A percentile compares a stretch with the other conserved stretches of the same genome.
phyloP scores from a whole-genome alignment of 2,329 filamentous ascomycete genomes.

The Aspergillus sclerotialis region DNA sequence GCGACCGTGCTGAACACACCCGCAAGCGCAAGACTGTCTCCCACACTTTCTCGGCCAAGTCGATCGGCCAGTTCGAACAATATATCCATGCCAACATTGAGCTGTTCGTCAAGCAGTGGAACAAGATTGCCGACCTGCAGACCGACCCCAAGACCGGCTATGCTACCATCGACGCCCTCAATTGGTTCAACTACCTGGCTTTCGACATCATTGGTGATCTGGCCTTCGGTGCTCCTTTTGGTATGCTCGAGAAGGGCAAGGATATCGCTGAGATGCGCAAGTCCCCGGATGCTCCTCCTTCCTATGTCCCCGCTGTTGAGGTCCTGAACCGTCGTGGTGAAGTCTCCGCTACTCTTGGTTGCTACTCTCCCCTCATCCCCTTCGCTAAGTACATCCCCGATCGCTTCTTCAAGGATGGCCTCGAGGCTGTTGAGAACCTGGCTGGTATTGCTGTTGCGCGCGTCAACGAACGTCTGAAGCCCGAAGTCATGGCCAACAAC shows the following conservation, averaged over 20 bases:
- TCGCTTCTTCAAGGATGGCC: conserved; percentile 69
- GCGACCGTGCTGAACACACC: conserved; percentile 72
- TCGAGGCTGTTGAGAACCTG: conserved; percentile 69
- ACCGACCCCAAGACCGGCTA: conserved; percentile 45
- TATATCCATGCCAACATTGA: conserved; percentile 78
- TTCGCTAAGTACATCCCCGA: conserved; percentile 76
- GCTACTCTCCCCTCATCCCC: conserved; percentile 65
- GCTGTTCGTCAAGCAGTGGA: conserved; percentile 66
- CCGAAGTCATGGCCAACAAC: conserved; percentile 52
- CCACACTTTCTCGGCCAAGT: conserved; percentile 80
- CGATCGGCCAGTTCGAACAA: conserved; percentile 75
- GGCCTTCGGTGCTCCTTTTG: conserved; percentile 71
- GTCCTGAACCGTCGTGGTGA: conserved; percentile 84
- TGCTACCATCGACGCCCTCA: conserved; percentile 63
- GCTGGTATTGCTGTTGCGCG: conserved; percentile 82
- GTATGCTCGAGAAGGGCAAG: conserved; percentile 70
- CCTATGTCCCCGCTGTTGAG: conserved; percentile 72
- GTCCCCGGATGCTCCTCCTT: conserved; percentile 54
- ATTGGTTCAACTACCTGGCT: conserved; percentile 71
- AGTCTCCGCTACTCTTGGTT: conserved; percentile 73
- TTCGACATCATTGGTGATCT: conserved; percentile 55
- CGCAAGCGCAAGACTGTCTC: conserved; percentile 84
- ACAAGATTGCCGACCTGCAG: conserved; percentile 50
- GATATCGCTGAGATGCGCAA: conserved; percentile 69
- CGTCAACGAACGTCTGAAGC: conserved; percentile 66